These are phyloP conservation scores for Crocinoboletus sp. DNA, from an alignment of 1,284 basidiomycete species.

Conservation along the genomic window DNA sequence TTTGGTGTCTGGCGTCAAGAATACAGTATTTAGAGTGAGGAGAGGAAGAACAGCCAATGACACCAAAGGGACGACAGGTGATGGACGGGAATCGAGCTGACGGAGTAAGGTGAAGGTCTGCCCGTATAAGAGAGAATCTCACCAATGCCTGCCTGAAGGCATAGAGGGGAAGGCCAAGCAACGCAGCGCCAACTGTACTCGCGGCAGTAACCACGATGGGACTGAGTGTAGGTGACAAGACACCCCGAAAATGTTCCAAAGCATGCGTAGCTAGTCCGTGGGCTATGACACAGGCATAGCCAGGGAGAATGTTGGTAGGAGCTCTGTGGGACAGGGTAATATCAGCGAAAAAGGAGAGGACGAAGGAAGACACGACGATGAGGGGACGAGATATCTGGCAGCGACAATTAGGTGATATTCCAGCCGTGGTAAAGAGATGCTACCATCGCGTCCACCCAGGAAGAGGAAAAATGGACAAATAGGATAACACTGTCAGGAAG, in stretches of 20 bases:
- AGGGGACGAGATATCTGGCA: constrained; percentile 43
- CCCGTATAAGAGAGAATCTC: constrained; percentile 22
- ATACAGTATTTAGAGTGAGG: constrained; percentile 55
- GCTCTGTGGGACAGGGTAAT: constrained; percentile 43
- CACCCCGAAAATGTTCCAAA: constrained; percentile 56
- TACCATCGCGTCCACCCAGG: constrained; percentile 55
- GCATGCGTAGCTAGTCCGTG: constrained; percentile 56
- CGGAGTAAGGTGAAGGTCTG: constrained; percentile 7
- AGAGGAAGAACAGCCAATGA: constrained; percentile 56
- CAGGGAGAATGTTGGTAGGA: constrained; percentile 47
- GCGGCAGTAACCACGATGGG: constrained; percentile 48
- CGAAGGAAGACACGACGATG: constrained; percentile 41
- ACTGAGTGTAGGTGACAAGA: constrained; percentile 54
- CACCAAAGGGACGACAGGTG: constrained; percentile 44
- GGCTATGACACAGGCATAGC: constrained; percentile 58
- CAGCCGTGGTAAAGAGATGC: constrained; percentile 43
- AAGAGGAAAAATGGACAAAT: constrained; percentile 60
- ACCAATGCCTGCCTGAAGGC: constrained; percentile 55
- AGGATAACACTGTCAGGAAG: constrained; percentile 49
- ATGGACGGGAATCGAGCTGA: constrained; percentile 37
- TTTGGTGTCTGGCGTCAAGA: constrained; percentile 49
- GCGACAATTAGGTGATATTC: background rate
- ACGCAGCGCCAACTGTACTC: constrained; percentile 56
- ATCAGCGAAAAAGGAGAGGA: constrained; percentile 51
- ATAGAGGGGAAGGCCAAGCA: constrained; percentile 61